These are phyloP conservation scores for Endogone sp. DNA, from an alignment of 192 early-diverging fungal genomes.

Conservation along the genomic window DNA sequence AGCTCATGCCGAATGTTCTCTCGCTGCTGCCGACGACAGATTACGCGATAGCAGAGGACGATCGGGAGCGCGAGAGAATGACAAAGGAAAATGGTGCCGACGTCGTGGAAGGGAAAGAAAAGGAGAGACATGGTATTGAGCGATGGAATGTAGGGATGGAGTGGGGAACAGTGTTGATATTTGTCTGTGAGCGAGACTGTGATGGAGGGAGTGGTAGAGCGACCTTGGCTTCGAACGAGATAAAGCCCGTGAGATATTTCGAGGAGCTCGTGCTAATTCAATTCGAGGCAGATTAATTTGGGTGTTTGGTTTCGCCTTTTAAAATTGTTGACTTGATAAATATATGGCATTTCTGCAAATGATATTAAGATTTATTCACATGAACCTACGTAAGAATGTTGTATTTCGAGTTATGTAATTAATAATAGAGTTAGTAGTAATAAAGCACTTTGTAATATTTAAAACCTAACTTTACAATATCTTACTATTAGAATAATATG, in stretches of 20 bases:
- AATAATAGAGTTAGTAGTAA: no score
- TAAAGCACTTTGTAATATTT: no score
- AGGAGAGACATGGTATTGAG: slow-evolving; percentile 35
- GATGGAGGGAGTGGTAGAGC: slow-evolving; percentile 25
- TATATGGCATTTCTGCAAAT: no score
- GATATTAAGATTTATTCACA: no score
- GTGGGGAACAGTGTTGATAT: slow-evolving; percentile 85
- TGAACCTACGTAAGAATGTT: no score
- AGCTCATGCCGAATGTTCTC: slow-evolving; percentile 87
- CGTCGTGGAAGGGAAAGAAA: slow-evolving; percentile 17
- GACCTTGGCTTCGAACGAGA: background rate
- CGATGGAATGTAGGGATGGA: slow-evolving; percentile 77
- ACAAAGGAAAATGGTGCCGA: slow-evolving; percentile 22
- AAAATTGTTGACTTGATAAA: no score
- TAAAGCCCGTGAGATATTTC: slow-evolving; percentile 43
- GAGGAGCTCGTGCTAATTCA: slow-evolving; percentile 61
- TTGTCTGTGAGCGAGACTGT: slow-evolving; percentile 78
- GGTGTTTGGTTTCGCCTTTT: no score
- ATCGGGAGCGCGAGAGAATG: background rate
- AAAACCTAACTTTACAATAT: no score
- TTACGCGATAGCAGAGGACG: slow-evolving; percentile 28
- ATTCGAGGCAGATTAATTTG: slow-evolving; percentile 37
- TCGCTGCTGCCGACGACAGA: slow-evolving; percentile 63
- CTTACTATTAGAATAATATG: no score
- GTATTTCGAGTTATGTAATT: no score